Conservation (phyloP, 2,329 filamentous ascomycete species). For the Penicillium janthinellum region DNA sequence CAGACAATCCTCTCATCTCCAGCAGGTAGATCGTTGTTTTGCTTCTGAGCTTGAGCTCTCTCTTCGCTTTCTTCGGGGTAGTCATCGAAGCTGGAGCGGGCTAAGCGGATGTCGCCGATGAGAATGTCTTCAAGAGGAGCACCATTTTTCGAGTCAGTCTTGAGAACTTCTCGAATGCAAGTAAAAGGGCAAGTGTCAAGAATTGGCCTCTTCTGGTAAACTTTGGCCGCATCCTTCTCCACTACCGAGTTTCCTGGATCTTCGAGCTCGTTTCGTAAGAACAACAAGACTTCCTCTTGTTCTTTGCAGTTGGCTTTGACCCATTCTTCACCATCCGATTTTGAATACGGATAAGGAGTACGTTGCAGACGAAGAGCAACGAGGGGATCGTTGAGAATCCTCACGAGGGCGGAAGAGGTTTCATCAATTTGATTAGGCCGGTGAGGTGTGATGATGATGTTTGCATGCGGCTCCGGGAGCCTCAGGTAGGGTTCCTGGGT, state of each 20-base stretch:
- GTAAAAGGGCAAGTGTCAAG: conserved; percentile 27
- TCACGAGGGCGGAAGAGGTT: neutral
- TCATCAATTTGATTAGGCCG: conserved; percentile 21
- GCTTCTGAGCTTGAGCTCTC: conserved; percentile 11
- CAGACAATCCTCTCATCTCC: conserved; percentile 31
- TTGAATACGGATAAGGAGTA: conserved; percentile 31
- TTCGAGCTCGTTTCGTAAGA: conserved; percentile 11
- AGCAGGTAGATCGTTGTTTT: conserved; percentile 22
- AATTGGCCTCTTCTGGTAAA: neutral
- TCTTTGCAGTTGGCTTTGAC: conserved; percentile 9
- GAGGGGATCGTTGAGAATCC: conserved; percentile 28
- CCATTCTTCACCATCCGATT: conserved; percentile 22
- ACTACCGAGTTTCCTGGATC: neutral
- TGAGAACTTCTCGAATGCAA: conserved; percentile 22
- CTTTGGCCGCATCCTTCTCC: neutral
- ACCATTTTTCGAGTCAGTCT: conserved; percentile 7
- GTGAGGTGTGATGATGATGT: conserved; percentile 33
- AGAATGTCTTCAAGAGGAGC: conserved; percentile 16
- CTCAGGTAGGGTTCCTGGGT: conserved; percentile 30
- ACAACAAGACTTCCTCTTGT: neutral
- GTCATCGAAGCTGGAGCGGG: conserved; percentile 31
- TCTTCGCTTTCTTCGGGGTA: conserved; percentile 20
- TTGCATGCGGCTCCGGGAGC: conserved; percentile 24
- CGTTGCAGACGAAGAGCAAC: conserved; percentile 27
- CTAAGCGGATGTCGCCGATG: conserved; percentile 29